A percentile compares a stretch with the other conserved stretches of the same genome.
These are phyloP conservation scores for Xeromyces bisporus DNA, from an alignment of 495 filamentous ascomycete species.

Conservation along the genomic window DNA sequence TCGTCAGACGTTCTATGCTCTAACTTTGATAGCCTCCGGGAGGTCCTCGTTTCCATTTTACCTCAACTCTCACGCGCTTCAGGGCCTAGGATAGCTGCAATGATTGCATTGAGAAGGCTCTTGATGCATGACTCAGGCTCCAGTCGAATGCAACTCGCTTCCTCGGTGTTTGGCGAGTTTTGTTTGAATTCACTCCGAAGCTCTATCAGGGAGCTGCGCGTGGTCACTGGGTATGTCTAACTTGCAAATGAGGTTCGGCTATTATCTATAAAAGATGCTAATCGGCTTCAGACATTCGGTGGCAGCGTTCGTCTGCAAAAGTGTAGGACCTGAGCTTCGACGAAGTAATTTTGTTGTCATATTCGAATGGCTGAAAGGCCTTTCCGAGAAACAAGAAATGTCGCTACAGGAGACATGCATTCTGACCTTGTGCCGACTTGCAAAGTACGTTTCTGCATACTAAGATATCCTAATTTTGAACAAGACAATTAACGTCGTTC, in stretches of 20 bases:
- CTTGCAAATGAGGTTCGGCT: no score
- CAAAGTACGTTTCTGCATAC: slow-evolving; percentile 28
- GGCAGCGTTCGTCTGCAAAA: slow-evolving; percentile 42
- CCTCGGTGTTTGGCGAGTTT: slow-evolving; percentile 54
- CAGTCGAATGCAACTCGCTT: slow-evolving; percentile 45
- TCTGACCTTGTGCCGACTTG: slow-evolving; percentile 67
- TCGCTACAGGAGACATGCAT: slow-evolving; percentile 69
- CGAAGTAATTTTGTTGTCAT: slow-evolving; percentile 48
- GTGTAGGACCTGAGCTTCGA: slow-evolving; percentile 26
- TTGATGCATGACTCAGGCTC: slow-evolving; percentile 41
- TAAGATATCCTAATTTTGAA: slow-evolving; percentile 4
- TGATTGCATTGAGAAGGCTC: slow-evolving; percentile 51
- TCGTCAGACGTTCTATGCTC: slow-evolving; percentile 9
- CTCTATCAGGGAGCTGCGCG: slow-evolving; percentile 68
- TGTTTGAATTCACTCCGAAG: slow-evolving; percentile 66
- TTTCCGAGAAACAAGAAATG: slow-evolving; percentile 47
- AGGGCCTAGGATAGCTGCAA: slow-evolving; percentile 50
- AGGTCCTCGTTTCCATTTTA: slow-evolving; percentile 37
- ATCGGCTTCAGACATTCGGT: slow-evolving; percentile 40
- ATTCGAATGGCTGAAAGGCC: slow-evolving; percentile 48
- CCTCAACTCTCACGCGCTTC: slow-evolving; percentile 41
- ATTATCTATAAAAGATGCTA: no score
- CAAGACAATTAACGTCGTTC: background rate
- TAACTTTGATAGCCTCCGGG: slow-evolving; percentile 29
- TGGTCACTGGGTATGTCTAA: slow-evolving; percentile 48